These are phyloP conservation scores for Geosiphon pyriformis DNA, from an alignment of 192 early-diverging fungal species.

Conservation along the genomic window DNA sequence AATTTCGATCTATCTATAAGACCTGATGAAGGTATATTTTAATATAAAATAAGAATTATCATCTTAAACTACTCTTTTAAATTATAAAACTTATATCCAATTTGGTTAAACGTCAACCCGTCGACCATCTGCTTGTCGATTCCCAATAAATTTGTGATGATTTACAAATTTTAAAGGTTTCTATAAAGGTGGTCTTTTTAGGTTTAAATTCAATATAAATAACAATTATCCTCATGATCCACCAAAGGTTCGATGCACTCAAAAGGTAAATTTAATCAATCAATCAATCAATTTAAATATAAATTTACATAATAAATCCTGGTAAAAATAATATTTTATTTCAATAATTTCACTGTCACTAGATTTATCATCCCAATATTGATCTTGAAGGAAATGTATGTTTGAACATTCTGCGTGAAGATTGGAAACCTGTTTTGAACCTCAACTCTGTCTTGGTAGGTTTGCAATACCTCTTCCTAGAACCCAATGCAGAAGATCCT, in stretches of 20 bases:
- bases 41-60: too few relatives aligned
- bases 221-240: constrained; percentile 93
- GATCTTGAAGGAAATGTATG: constrained; percentile 95
- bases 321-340: too few relatives aligned
- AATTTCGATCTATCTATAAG: constrained; percentile 77
- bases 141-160: too few relatives aligned
- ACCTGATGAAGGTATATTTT: constrained; percentile 86
- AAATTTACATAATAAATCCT: too few relatives aligned
- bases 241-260: constrained; percentile 84
- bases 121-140: too few relatives aligned
- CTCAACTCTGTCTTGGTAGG: constrained; percentile 88
- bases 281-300: too few relatives aligned
- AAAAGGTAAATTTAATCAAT: constrained; percentile 83
- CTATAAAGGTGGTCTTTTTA: constrained; percentile 79
- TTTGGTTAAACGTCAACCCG: too few relatives aligned
- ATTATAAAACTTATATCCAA: constrained; percentile 9
- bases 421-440: constrained; percentile 98
- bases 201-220: constrained; percentile 76
- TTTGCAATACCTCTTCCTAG: constrained; percentile 85
- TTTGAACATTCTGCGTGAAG: constrained; percentile 93
- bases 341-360: constrained; percentile 4
- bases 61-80: constrained; percentile 11
- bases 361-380: constrained; percentile 98
- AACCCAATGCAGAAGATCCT: constrained; percentile 96
- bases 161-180: too few relatives aligned